Conservation (phyloP, 257 asterid genomes). For the Nicotiana otophora region DNA sequence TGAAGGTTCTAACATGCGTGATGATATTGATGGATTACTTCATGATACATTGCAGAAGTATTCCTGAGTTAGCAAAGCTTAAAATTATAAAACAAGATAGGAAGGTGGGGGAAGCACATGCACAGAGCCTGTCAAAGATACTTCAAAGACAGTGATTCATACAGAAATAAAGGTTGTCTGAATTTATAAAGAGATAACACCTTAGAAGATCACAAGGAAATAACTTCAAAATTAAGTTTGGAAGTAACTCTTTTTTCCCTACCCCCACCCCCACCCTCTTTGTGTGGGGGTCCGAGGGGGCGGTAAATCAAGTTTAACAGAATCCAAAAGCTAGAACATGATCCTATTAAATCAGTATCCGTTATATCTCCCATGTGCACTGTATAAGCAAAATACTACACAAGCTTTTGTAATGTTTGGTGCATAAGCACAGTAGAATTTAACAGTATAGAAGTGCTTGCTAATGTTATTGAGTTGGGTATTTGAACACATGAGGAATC, state of each 20-base stretch:
- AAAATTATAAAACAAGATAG: not conserved
- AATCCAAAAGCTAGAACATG: not conserved
- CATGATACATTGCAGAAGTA: constrained; percentile 46
- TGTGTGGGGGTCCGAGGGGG: not conserved
- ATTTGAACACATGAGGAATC: not conserved
- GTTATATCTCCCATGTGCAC: too few species aligned
- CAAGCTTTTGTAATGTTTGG: too few species aligned
- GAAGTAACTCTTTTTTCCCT: not conserved
- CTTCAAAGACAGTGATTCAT: not conserved
- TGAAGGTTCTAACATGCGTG: too few species aligned
- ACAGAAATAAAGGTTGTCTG: not conserved
- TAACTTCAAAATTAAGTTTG: not conserved
- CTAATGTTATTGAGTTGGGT: not conserved
- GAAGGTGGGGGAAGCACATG: not conserved
- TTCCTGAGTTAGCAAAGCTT: constrained; percentile 49
- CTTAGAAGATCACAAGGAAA: not conserved
- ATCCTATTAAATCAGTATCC: not conserved
- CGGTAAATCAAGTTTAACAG: not conserved
- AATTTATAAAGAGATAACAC: not conserved
- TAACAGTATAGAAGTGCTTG: not conserved
- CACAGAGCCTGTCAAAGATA: not conserved
- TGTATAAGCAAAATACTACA: too few species aligned
- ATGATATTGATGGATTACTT: too few species aligned
- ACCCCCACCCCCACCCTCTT: too few species aligned
- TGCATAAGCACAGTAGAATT: too few species aligned